Percentiles rank a stretch among this genome's conserved stretches.
Evolutionary conservation across 2,329 filamentous ascomycete genomes (phyloP).

Genomic region (Colletotrichum spinosum): DNA sequence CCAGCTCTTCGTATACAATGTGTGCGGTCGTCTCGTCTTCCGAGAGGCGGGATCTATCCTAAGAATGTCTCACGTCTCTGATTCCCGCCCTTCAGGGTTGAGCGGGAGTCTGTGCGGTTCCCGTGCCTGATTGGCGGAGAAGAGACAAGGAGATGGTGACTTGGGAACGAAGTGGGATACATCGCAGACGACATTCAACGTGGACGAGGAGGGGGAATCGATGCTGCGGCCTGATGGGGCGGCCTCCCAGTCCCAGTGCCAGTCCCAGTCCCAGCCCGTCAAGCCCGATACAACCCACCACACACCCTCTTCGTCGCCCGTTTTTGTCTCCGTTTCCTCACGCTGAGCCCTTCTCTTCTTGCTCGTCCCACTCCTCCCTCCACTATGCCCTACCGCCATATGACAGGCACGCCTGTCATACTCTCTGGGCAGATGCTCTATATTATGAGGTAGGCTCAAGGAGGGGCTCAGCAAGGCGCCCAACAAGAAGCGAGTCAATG

Average conservation of each 20-base stretch:
- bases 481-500: conserved; percentile 9
- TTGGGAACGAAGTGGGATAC: conserved; percentile 33
- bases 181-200: conserved; percentile 25
- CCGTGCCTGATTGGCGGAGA: conserved; percentile 38
- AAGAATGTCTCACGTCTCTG: background rate
- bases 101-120: conserved; percentile 40
- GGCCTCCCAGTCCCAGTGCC: conserved; percentile 32
- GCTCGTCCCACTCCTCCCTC: conserved; percentile 32
- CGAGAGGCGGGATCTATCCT: background rate
- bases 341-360: conserved; percentile 28
- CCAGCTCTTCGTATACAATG: conserved; percentile 4
- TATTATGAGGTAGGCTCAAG: background rate
- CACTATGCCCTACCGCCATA: conserved; percentile 20
- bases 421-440: background rate
- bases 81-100: conserved; percentile 37
- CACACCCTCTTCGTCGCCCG: conserved; percentile 9
- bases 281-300: conserved; percentile 35
- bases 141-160: conserved; percentile 29
- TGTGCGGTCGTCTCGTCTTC: background rate
- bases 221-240: conserved; percentile 35
- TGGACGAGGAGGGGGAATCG: conserved; percentile 7
- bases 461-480: background rate
- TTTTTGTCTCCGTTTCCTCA: conserved; percentile 26
- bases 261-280: conserved; percentile 21
- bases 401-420: conserved; percentile 21